phyloP scores from a whole-genome alignment of 306 rosid genomes.

The Vicia villosa region DNA sequence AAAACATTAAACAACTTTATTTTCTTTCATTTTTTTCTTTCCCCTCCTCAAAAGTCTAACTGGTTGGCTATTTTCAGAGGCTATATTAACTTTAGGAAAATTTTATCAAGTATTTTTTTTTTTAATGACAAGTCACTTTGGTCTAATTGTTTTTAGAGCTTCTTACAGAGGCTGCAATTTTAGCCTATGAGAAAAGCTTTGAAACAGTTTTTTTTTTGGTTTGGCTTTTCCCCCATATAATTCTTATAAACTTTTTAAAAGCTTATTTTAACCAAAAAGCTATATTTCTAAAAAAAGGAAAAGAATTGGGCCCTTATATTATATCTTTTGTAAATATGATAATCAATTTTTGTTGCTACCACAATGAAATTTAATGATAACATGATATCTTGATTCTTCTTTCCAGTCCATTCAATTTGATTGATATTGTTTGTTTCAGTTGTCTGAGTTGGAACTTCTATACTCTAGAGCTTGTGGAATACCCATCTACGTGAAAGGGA shows the following conservation, averaged over 20 bases:
- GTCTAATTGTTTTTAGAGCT: background rate
- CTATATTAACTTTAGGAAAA: background rate
- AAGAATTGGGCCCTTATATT: background rate
- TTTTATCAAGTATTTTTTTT: background rate
- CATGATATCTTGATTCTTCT: constrained; percentile 32
- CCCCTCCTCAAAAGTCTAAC: background rate
- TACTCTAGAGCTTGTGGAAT: constrained; percentile 65
- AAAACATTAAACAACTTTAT: background rate
- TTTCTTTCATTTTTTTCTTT: background rate
- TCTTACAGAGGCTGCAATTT: background rate
- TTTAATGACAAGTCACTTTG: background rate
- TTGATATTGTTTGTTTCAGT: constrained; percentile 52
- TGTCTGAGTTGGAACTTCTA: constrained; percentile 75
- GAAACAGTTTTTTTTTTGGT: background rate
- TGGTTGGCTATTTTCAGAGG: background rate
- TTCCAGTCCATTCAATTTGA: constrained; percentile 41
- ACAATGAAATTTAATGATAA: constrained; percentile 1
- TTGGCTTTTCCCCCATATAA: background rate
- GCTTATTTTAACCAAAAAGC: background rate
- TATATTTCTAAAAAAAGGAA: background rate
- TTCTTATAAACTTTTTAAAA: background rate
- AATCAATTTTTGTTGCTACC: constrained; percentile 29
- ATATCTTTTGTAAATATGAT: constrained; percentile 2
- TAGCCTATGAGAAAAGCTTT: background rate
- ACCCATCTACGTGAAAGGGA: constrained; percentile 65